Evolutionary conservation across 495 filamentous ascomycete species (phyloP).

Genomic region (Aspergillus mulundensis): DNA sequence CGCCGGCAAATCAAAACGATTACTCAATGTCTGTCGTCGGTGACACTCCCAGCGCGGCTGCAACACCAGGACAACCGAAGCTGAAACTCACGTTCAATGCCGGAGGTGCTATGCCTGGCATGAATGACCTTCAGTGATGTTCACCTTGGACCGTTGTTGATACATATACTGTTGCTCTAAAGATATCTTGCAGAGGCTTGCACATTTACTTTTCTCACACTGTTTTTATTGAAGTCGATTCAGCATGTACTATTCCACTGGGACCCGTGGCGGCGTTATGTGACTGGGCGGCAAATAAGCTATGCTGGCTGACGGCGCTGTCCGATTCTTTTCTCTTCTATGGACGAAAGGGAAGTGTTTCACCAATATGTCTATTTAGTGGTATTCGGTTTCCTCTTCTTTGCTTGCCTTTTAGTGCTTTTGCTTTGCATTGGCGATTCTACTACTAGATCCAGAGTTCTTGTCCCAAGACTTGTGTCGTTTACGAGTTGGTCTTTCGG

Average conservation of each 20-base stretch:
- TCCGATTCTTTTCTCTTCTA: constrained; percentile 13
- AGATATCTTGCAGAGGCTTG: constrained; percentile 14
- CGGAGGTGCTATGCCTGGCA: constrained; percentile 27
- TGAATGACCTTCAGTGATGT: constrained; percentile 36
- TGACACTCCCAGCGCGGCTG: constrained; percentile 64
- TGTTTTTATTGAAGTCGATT: constrained; percentile 14
- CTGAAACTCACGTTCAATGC: constrained; percentile 56
- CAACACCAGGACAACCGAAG: constrained; percentile 52
- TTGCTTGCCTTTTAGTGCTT: neutral
- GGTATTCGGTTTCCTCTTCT: constrained; percentile 8
- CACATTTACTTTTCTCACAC: constrained; percentile 12
- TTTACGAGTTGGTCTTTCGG: neutral
- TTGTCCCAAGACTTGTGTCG: neutral
- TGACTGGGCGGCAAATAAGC: constrained; percentile 20
- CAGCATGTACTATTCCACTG: constrained; percentile 20
- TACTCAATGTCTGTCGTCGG: constrained; percentile 57
- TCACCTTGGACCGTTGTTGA: constrained; percentile 11
- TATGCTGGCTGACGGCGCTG: constrained; percentile 25
- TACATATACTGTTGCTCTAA: constrained; percentile 14
- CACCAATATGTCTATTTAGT: neutral
- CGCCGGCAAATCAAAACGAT: constrained; percentile 48
- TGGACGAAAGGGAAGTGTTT: constrained; percentile 17
- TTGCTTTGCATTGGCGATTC: neutral
- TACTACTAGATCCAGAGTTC: neutral
- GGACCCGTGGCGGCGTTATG: constrained; percentile 20